Base-by-base conservation (phyloP, 139 green algal genomes). In the Coccomyxa sp. region DNA sequence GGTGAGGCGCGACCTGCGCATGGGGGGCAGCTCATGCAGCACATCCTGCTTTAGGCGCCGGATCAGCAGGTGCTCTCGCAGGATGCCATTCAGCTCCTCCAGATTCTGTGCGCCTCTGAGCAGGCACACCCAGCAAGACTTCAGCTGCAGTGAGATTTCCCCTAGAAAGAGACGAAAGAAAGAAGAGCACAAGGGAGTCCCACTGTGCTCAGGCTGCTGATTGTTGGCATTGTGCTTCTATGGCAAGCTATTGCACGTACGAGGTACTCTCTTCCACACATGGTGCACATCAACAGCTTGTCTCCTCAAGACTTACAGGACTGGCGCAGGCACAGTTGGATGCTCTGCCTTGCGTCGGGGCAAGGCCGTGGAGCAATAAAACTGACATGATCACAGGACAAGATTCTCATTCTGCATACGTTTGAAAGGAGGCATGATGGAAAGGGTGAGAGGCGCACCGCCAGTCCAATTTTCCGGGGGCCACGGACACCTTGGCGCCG, bases 41-140 rank as follows among this genome's bases (percentile, higher is more conserved):
- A 91, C 86, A 1, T 91, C 83, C 15, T 60, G n/a, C 86, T 93
- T 93, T 4, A 81, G 82, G 25, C 90, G 81, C 25, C 90, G 81
- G 60, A 90, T 60, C 90, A 91, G 90, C 11, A 82, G 13, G n/a
- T 30, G 32, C 13, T 27, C 28, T 3, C 77, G 58, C 59, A 89
- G 82, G 78, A 88, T 58, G 60, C 67, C 18, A 63, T 83, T 75
- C 57, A 90, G 87, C 87, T 91, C 87, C 0, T 51, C 38, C 77
- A 82, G 58, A 78, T 84, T 83, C 71, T 17, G 63, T 9, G 82
- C 63, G 9, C 86, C 86, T 0, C 59, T 76, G 77, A 81, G 87
- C 75, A 84, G 58, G 1, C 63, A 71, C 21, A 9, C 63, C 63
- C 18, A 71, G 63, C 63, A 71, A 11, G 63, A 71, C 21, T 71